A percentile compares a stretch with the other conserved stretches of the same genome.
These are phyloP conservation scores for Epichloe gansuensis DNA, from an alignment of 2,329 filamentous ascomycete species.

Conservation along the genomic window DNA sequence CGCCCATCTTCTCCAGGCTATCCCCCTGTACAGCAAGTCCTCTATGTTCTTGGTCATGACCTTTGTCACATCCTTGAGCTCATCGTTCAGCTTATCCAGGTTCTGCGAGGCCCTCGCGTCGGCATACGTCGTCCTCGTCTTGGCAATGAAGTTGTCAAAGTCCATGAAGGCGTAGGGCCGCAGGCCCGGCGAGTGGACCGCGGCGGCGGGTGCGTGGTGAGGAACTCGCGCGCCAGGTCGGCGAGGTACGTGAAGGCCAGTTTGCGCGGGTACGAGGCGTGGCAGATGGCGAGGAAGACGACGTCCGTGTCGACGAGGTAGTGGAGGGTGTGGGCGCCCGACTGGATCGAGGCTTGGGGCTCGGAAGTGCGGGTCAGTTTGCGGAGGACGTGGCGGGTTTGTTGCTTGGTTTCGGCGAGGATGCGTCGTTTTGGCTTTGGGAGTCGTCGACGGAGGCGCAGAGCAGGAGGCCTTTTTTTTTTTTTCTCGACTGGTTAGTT, in stretches of 20 bases:
- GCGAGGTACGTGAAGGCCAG: constrained; percentile 96
- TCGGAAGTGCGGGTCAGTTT: constrained; percentile 82
- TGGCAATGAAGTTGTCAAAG: constrained; percentile 93
- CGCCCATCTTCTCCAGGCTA: constrained; percentile 91
- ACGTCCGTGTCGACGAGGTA: constrained; percentile 76
- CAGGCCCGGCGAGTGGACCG: constrained; percentile 62
- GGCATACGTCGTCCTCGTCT: constrained; percentile 87
- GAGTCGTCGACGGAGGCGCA: constrained; percentile 84
- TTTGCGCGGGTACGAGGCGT: constrained; percentile 90
- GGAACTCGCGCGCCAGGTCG: constrained; percentile 85
- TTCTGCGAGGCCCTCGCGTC: constrained; percentile 86
- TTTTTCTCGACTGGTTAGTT: not conserved
- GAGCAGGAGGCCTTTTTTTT: constrained; percentile 67
- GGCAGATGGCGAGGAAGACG: constrained; percentile 88
- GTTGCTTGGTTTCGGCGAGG: constrained; percentile 81
- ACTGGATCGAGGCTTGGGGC: constrained; percentile 84
- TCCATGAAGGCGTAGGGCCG: constrained; percentile 95
- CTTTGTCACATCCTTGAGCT: constrained; percentile 93
- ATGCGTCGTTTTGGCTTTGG: constrained; percentile 33
- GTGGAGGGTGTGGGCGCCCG: constrained; percentile 70
- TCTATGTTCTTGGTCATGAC: constrained; percentile 99
- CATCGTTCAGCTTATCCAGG: constrained; percentile 89
- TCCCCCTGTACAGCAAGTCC: constrained; percentile 92
- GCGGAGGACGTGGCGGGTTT: constrained; percentile 82
- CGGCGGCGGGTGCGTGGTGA: constrained; percentile 63